Evolutionary conservation across 768 basidiomycete species (phyloP).

Genomic region (Suillus decipiens): DNA sequence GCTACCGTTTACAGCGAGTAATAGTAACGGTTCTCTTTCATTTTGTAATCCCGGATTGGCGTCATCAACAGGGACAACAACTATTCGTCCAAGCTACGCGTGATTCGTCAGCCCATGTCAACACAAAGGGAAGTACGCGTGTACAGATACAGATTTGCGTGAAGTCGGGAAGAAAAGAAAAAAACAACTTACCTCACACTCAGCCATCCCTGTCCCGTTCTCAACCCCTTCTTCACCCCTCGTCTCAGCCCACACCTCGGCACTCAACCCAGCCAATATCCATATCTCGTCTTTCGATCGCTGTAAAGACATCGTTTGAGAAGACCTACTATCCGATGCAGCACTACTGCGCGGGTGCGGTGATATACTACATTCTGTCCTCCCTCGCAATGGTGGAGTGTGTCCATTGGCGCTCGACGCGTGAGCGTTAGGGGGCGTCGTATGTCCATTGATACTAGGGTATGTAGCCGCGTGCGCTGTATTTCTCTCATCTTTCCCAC

Average conservation of each 20-base stretch:
- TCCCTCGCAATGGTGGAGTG: not conserved
- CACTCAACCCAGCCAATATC: slow-evolving; percentile 68
- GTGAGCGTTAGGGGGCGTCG: not conserved
- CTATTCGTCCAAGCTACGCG: slow-evolving; percentile 66
- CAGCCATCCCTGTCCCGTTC: slow-evolving; percentile 57
- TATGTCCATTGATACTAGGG: not conserved
- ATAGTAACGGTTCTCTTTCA: slow-evolving; percentile 55
- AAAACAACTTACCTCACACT: slow-evolving; percentile 62
- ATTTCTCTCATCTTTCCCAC: not conserved
- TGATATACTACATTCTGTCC: not conserved
- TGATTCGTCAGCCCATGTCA: not conserved
- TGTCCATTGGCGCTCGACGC: not conserved
- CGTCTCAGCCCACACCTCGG: slow-evolving; percentile 80
- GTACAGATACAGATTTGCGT: not conserved
- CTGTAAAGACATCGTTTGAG: slow-evolving; percentile 10
- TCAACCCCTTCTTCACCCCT: slow-evolving; percentile 41
- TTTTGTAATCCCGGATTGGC: slow-evolving; percentile 27
- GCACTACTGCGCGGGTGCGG: too few relatives aligned
- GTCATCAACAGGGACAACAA: slow-evolving; percentile 62
- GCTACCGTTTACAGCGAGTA: slow-evolving; percentile 69
- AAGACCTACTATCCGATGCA: not conserved
- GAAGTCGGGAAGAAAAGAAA: slow-evolving; percentile 8
- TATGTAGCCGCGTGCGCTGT: not conserved
- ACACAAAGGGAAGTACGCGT: not conserved
- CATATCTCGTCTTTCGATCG: slow-evolving; percentile 73